These are phyloP conservation scores for Barnettozyma vustinii DNA, from an alignment of 805 yeast genomes.

Conservation along the genomic window DNA sequence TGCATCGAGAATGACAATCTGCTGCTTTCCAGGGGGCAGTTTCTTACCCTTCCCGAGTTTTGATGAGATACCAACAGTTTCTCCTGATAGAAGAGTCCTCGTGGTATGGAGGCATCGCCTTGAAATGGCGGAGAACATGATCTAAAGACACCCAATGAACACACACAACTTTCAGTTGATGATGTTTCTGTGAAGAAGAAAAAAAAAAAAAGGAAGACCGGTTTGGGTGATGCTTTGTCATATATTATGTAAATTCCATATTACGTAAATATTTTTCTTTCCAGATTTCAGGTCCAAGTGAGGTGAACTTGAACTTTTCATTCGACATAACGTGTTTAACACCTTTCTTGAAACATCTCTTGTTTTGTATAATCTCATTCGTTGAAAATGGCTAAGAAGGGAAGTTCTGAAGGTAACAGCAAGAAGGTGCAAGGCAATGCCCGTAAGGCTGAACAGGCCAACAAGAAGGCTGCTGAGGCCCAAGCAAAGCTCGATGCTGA, in stretches of 20 bases:
- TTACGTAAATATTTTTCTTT: too few species aligned
- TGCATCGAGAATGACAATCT: constrained; percentile 20
- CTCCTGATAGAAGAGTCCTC: not conserved
- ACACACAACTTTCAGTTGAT: not conserved
- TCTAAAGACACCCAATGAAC: not conserved
- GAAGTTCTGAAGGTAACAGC: constrained; percentile 40
- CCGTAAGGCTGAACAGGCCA: constrained; percentile 59
- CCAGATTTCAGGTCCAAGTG: too few species aligned
- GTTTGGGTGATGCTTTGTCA: not conserved
- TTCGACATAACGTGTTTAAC: too few species aligned
- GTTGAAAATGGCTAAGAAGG: constrained; percentile 41
- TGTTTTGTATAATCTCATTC: not conserved
- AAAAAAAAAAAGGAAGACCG: not conserved
- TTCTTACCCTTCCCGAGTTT: constrained; percentile 23
- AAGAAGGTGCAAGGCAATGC: constrained; percentile 63
- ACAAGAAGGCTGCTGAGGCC: constrained; percentile 49
- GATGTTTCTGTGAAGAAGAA: not conserved
- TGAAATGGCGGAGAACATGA: not conserved
- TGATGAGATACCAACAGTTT: not conserved
- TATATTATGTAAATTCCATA: not conserved
- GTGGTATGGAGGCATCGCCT: constrained; percentile 1
- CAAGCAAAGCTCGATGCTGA: constrained; percentile 40
- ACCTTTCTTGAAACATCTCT: not conserved
- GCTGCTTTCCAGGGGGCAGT: constrained; percentile 20
- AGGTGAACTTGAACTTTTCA: too few species aligned